Base-by-base conservation (phyloP, 2,329 filamentous ascomycete species). In the Ophiostoma australiae region DNA sequence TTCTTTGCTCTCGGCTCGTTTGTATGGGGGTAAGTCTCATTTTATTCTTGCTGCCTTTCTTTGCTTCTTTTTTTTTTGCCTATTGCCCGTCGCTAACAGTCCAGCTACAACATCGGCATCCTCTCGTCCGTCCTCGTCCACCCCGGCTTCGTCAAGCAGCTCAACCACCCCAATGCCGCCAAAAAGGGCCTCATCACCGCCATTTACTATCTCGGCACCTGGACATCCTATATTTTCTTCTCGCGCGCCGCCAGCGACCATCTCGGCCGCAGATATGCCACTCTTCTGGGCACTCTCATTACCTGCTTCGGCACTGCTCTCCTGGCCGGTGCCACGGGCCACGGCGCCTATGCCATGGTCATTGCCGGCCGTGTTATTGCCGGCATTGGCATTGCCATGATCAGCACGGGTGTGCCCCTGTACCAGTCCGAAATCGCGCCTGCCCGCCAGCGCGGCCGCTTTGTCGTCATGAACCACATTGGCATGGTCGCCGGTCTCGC, bases 351-450 rank as follows among this genome's bases (percentile, higher is more conserved):
- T 8, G 79, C 76, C 6, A 81, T 83, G 79, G 84, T 88, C 80
- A 79, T 85, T 13, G 74, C 80, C 1, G 86, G 86, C 3, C 80
- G 86, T 23, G 80, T 85, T 37, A 78, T 87, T 33, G 83, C 82
- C 10, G 86, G 86, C 1, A 70, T 85, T 6, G 86, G 86, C 2
- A 82, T 84, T 5, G 85, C 84, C 2, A 78, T 87, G 23, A 81
- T 88, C 10, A 86, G 84, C 52, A 87, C 85, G 2, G 81, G 83
- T 4, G 85, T 88, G 70, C 86, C 86, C 1, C 75, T 88, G 4
- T 88, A 87, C 75, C 86, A 87, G 76, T 86, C 85, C 75, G 86
- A 88, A 76, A 81, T 88, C 27, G 80, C 85, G 0, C 85, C 86
- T 0, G 84, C 85, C 0, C 80, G 79, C 15, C 80, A 86, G 71